Conservation (phyloP, 106 monocot genomes). For the Ottelia alismoides region DNA sequence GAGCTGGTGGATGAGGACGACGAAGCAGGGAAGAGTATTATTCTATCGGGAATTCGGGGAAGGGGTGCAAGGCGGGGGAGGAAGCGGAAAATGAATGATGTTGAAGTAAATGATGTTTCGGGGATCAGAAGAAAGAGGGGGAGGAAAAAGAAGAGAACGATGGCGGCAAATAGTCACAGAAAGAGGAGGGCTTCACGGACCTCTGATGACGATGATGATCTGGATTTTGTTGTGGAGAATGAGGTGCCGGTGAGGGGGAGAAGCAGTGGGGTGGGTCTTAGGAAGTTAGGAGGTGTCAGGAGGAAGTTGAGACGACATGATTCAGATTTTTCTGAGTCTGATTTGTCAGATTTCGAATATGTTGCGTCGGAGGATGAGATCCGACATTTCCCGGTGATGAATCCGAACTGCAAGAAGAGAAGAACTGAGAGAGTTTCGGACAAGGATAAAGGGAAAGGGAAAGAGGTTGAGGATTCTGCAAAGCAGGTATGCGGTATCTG, state of each 20-base stretch:
- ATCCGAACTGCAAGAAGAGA: not conserved
- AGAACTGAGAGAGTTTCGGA: not conserved
- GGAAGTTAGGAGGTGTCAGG: not conserved
- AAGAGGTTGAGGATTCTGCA: constrained; percentile 15
- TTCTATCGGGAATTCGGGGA: too few relatives aligned
- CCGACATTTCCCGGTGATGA: not conserved
- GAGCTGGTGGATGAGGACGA: constrained; percentile 1
- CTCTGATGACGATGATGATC: constrained; percentile 1
- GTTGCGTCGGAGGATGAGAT: not conserved
- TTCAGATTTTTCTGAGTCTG: not conserved
- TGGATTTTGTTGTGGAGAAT: constrained; percentile 1
- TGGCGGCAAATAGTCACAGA: not conserved
- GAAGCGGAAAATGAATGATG: not conserved
- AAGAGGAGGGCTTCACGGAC: not conserved
- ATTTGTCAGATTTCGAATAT: constrained; percentile 6
- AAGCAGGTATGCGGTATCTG: constrained; percentile 71
- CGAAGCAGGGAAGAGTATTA: not conserved
- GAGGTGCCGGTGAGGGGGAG: not conserved
- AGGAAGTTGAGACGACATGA: not conserved
- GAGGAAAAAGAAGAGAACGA: not conserved
- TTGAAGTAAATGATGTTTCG: not conserved
- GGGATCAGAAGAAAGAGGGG: not conserved
- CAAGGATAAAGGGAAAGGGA: not conserved
- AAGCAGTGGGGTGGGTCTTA: not conserved
- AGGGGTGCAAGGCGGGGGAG: not conserved